Evolutionary conservation across 306 rosid genomes (phyloP).

Genomic region (Lathyrus oleraceus): DNA sequence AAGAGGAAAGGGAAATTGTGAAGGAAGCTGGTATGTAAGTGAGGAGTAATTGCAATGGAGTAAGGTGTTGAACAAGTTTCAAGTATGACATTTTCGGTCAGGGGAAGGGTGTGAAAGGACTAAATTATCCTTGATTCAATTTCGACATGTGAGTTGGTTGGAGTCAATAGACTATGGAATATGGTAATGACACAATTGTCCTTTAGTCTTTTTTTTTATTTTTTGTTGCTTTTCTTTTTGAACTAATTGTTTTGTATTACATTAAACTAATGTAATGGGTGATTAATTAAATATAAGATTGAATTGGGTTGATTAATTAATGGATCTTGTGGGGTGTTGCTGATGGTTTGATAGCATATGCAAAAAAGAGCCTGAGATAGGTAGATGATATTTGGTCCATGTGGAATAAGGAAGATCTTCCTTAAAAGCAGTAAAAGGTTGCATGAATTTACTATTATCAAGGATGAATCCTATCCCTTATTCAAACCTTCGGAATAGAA

Average conservation of each 20-base stretch:
- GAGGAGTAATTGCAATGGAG: not conserved
- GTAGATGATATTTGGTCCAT: conserved; percentile 36
- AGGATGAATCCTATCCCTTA: conserved; percentile 6
- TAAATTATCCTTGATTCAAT: conserved; percentile 26
- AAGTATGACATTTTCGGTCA: not conserved
- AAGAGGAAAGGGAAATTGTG: conserved; percentile 4
- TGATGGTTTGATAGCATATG: conserved; percentile 24
- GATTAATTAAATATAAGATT: conserved; percentile 33
- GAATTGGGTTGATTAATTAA: not conserved
- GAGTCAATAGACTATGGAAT: conserved; percentile 23
- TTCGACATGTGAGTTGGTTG: conserved; percentile 36
- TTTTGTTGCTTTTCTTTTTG: too few species aligned
- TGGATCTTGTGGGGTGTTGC: conserved; percentile 17
- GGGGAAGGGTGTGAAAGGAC: conserved; percentile 22
- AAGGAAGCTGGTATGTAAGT: not conserved
- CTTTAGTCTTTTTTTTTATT: conserved; percentile 11
- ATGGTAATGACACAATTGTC: conserved; percentile 37
- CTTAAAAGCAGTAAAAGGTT: conserved; percentile 42
- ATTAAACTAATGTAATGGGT: conserved; percentile 15
- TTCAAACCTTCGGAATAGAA: not conserved
- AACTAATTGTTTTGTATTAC: not conserved
- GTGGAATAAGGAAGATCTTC: conserved; percentile 55
- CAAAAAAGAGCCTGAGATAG: conserved; percentile 29
- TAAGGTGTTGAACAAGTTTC: conserved; percentile 17
- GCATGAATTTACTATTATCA: conserved; percentile 28